Evolutionary conservation across 805 yeast species (phyloP).

Genomic region (Hagleromyces aurorensis): DNA sequence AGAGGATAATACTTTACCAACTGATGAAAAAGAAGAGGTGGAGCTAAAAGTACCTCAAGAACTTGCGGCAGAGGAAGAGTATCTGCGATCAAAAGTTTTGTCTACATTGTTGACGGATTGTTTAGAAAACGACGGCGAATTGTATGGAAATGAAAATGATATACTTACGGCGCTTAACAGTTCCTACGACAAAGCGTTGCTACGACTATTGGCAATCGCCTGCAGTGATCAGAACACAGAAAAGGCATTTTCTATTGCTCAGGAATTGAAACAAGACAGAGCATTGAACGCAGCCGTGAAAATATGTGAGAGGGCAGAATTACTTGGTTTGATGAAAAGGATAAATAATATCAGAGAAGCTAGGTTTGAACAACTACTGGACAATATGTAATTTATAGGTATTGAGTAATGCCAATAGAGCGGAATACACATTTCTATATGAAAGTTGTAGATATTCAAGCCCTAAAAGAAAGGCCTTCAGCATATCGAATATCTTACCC

Average conservation of each 20-base stretch:
- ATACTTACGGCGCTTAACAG: slow-evolving; percentile 46
- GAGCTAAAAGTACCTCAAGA: slow-evolving; percentile 24
- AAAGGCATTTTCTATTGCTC: slow-evolving; percentile 64
- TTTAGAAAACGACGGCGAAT: slow-evolving; percentile 36
- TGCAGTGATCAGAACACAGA: slow-evolving; percentile 58
- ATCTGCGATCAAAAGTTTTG: slow-evolving; percentile 50
- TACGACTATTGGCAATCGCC: slow-evolving; percentile 65
- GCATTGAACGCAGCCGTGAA: slow-evolving; percentile 78
- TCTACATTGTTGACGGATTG: slow-evolving; percentile 59
- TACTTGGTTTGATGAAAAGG: slow-evolving; percentile 44
- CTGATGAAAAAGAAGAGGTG: slow-evolving; percentile 17
- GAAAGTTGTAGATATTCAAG: neutral
- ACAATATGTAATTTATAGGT: slow-evolving; percentile 8
- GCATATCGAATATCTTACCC: no score
- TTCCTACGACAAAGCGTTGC: slow-evolving; percentile 65
- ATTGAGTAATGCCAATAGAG: neutral
- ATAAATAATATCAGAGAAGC: slow-evolving; percentile 48
- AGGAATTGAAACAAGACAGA: slow-evolving; percentile 63
- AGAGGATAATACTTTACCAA: slow-evolving; percentile 8
- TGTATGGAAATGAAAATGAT: slow-evolving; percentile 42
- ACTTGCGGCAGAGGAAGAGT: slow-evolving; percentile 51
- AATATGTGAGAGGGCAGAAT: slow-evolving; percentile 68
- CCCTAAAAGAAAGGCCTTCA: no score
- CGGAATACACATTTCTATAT: slow-evolving; percentile 1
- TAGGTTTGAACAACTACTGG: slow-evolving; percentile 22